Base-by-base conservation (phyloP, 2,329 filamentous ascomycete species). In the Aaosphaeria pasadenensis region DNA sequence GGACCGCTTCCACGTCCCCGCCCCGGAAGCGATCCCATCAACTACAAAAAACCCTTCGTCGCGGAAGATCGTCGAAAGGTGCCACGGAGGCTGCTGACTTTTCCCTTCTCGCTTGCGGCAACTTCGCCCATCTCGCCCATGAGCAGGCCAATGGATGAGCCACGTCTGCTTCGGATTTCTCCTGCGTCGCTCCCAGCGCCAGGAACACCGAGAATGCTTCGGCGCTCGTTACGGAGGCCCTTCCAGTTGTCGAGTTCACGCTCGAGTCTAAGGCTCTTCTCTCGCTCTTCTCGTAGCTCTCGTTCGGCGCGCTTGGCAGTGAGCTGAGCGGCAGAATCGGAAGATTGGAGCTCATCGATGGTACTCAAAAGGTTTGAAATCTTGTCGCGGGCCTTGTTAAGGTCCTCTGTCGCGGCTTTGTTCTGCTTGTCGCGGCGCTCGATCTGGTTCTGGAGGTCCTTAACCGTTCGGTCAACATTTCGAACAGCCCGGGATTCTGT, bases 361-460 rank as follows among this genome's bases (percentile, higher is more conserved):
- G 89, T 90, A 64, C 85, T 81, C 44, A 99, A 85, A 5, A 97
- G 84, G 66, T 91, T 90, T 56, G 94, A 89, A 52, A 91, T 83
- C 77, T 94, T 95, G 73, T 97, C 92, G 52, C 92, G 88, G 63
- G 90, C 85, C 55, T 92, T 88, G 57, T 79, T 77, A 48, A 96
- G 81, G 62, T 97, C 94, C 45, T 96, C 92, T 46, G 85, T 81
- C 13, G 96, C 78, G 64, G 94, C 86, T 5, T 78, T 66, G 60
- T 91, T 90, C 59, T 89, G 84, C 74, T 95, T 96, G 56, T 97
- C 92, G 59, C 91, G 89, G 59, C 94, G 89, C 42, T 96, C 91
- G 57, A 99, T 88, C 70, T 97, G 92, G 28, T 84, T 80, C 71
- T 96, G 89, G 28, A 97, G 81, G 70, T 97, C 94, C 71, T 94